Base-by-base conservation (phyloP, 257 asterid genomes). In the Solanum etuberosum region DNA sequence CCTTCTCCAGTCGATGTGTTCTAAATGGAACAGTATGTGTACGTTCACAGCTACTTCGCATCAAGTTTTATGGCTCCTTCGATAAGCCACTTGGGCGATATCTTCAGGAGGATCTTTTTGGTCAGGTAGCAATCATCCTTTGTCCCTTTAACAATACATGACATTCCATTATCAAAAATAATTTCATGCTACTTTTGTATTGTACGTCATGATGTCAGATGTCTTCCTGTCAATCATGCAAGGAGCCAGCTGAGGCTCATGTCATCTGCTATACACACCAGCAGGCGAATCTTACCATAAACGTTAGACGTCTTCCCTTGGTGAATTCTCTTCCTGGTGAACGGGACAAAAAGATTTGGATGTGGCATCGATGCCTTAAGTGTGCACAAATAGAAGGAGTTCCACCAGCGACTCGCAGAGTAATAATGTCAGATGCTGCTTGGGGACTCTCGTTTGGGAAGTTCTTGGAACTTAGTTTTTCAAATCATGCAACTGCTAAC, bases 401-500 rank as follows among this genome's bases (percentile, higher is more conserved):
- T 85, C 98, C 99, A 43, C 99, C 99, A 18, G 98, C 98, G 74
- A 94, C 96, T 71, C 92, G 77, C 68, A 92, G 98, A 85, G 97
- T 96, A 37, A 91, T 95, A 70, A 96, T 97, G 99, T 96, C 99
- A 25, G 95, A 95, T 90, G 93, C 99, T 85, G 99, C 99, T 48
- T 96, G 99, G 99, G 99, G 99, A 23, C 98, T 97, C 76, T 97
- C 99, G 13, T 96, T 97, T 77, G 99, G 99, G 61, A 97, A 96
- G 92, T 96, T 97, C 93, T 95, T 97, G 76, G 99, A 97, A 90
- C 98, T 97, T 89, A 97, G 99, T 89, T 97, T 97, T 84, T 96
- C 97, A n/a, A 94, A 93, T 88, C 98, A 96, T 88, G 94, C 95
- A 10, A 94, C 98, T 68, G 99, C 98, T 54, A 97, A 97, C 88